Conservation (phyloP, 352 stramenopile genomes). For the Pythium rhizo-oryzae region DNA sequence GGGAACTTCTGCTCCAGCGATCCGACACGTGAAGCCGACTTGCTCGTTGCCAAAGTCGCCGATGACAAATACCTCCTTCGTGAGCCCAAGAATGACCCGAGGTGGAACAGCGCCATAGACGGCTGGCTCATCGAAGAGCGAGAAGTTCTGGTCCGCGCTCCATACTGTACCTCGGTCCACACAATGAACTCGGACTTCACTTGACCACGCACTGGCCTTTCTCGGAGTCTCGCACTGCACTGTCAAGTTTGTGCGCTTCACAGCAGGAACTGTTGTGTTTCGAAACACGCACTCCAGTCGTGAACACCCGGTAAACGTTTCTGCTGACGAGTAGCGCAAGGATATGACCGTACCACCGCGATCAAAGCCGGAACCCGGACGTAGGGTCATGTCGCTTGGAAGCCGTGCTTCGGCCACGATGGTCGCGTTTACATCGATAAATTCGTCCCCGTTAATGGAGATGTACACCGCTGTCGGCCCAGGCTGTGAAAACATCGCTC, state of each 20-base stretch:
- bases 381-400: neutral
- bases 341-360: neutral
- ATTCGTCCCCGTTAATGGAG: conserved; percentile 60
- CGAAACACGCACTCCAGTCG: conserved; percentile 20
- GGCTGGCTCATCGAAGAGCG: neutral
- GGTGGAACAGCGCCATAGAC: conserved; percentile 22
- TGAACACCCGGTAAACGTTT: conserved; percentile 3
- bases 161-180: conserved; percentile 2
- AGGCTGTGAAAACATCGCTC: conserved; percentile 29
- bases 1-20: conserved; percentile 15
- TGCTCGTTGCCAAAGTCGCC: conserved; percentile 19
- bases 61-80: conserved; percentile 17
- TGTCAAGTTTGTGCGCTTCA: neutral
- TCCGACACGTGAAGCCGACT: conserved; percentile 11
- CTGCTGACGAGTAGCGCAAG: neutral
- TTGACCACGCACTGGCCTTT: neutral
- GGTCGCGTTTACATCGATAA: conserved; percentile 30
- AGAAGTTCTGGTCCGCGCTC: conserved; percentile 3
- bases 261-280: conserved; percentile 6
- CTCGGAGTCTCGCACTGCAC: conserved; percentile 8
- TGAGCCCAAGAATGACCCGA: conserved; percentile 11
- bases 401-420: conserved; percentile 35
- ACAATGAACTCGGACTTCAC: conserved; percentile 11
- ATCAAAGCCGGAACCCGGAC: neutral
- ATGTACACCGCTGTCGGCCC: conserved; percentile 23